Evolutionary conservation across 2,329 filamentous ascomycete genomes (phyloP), one percentile per base, ranked within the genome.

Genomic region (Didymella arachidicola): DNA sequence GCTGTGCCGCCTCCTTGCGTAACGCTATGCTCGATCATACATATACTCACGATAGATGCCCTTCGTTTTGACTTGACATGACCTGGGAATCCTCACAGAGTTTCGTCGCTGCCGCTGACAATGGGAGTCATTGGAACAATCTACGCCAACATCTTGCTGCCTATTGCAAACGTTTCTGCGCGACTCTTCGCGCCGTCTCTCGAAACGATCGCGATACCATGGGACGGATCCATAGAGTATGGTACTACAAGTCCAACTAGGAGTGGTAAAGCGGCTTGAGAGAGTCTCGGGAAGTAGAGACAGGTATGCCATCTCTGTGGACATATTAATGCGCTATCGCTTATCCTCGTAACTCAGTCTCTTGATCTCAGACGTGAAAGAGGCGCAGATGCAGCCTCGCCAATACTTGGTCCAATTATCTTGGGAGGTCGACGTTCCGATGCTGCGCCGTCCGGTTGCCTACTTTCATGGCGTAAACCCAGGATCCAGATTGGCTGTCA

Each of bases 1-100:
- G 14, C 57, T 30, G 52, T 55, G 57, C 57, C 57, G 52, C 52
- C 44, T 22, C 52, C 52, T 52, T 55, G 42, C 47, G 29, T 55
- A 55, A 60, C 47, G 42, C 36, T 43, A 18, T 34, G 6, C 5
- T 30, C 42, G 7, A 48, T 30, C 22, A 39, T 38, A 48, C 39
- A 50, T 50, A 59, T 12, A 54, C 19, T 5, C 12, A 27, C 11
- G 26, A 44, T 12, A 22, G 22, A 22, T 22, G 22, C 22, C 22
- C 22, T 22, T 22, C 22, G 22, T 22, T 22, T 22, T 22, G 22
- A 22, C 22, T 22, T 22, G 22, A 22, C 22, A 22, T 22, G 22
- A 22, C 22, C 22, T 22, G 3, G 22, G 22, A 22, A 22, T 22
- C 22, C 22, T 22, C 22, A 22, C 4, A 34, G 8, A 34, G 7